These are phyloP conservation scores for Metschnikowia cerradonensis DNA, from an alignment of 805 yeast species.

Conservation along the genomic window DNA sequence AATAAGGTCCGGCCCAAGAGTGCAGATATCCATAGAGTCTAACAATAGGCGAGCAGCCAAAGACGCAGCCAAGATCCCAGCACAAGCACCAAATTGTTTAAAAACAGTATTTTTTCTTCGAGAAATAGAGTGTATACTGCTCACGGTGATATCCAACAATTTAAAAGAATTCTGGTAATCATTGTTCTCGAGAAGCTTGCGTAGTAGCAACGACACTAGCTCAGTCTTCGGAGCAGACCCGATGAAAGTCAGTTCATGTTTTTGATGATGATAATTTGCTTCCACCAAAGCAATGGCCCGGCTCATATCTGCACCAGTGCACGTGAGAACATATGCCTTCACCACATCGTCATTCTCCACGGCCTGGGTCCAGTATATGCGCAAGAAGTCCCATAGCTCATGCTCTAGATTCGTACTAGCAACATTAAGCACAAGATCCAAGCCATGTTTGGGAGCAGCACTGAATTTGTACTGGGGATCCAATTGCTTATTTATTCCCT, in stretches of 20 bases:
- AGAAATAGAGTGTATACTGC: neutral
- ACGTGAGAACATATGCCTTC: slow-evolving; percentile 9
- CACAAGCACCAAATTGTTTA: neutral
- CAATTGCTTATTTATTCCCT: slow-evolving; percentile 5
- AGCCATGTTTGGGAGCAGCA: neutral
- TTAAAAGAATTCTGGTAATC: slow-evolving; percentile 16
- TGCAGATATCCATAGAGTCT: neutral
- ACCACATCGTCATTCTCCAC: slow-evolving; percentile 10
- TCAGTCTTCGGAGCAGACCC: neutral
- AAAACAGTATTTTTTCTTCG: neutral
- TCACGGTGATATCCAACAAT: slow-evolving; percentile 12
- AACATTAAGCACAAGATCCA: slow-evolving; percentile 12
- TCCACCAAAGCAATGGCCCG: slow-evolving; percentile 11
- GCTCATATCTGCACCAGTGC: slow-evolving; percentile 2
- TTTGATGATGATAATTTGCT: slow-evolving; percentile 6
- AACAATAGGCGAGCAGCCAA: neutral
- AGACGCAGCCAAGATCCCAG: neutral
- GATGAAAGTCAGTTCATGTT: neutral
- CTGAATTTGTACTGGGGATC: slow-evolving; percentile 4
- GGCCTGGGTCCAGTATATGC: slow-evolving; percentile 10
- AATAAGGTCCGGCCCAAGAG: neutral
- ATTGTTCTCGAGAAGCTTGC: slow-evolving; percentile 9
- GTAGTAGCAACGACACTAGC: slow-evolving; percentile 8
- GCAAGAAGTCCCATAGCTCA: slow-evolving; percentile 15
- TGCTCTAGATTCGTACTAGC: slow-evolving; percentile 12